Evolutionary conservation across 2,329 filamentous ascomycete species (phyloP), one percentile per base, ranked within the genome.

Genomic region (Fusarium tuaranense): DNA sequence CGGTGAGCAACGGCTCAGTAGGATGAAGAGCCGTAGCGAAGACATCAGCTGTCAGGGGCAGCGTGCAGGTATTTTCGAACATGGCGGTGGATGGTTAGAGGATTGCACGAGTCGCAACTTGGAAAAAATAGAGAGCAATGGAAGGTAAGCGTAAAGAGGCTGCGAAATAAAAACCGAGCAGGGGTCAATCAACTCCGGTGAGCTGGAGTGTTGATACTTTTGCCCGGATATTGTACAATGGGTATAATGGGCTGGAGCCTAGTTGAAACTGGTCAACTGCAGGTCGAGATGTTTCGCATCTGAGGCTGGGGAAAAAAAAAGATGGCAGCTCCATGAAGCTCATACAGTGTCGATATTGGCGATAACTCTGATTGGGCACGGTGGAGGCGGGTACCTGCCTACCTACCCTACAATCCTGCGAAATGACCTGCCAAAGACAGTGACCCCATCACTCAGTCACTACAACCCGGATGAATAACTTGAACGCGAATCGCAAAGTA

Each of bases 11-110:
- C 16, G 96, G 94, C 81, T 95, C 91, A 1, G 88, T 90, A 1
- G 97, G 95, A 81, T 99, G 97, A 22, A 98, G 87, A 14, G 93
- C 93, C 83, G 97, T 95, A 2, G 94, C 85, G 85, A 99, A 98
- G 78, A 99, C 88, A 80, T 98, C 97, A 67, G 94, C 90, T 68
- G 90, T 90, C 57, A 98, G 91, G 73, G 95, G 95, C 55, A 98
- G 90, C 30, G 94, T 95, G 87, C 96, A 98, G 75, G 97, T 89
- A 75, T 95, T 97, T 83, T 98, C 95, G 81, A 97, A 94, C 94
- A 97, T 97, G 79, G 25, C 27, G n/a, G 53, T 18, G 27, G 27
- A 38, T 25, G 14, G 44, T 59, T 36, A 32, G 20, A 57, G 39
- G 38, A 61, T 27, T 41, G 9, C 18, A 2, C 53, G 32, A 30